Evolutionary conservation across 108 stramenopile genomes (phyloP).

Genomic region (Fragilaria crotonensis): DNA sequence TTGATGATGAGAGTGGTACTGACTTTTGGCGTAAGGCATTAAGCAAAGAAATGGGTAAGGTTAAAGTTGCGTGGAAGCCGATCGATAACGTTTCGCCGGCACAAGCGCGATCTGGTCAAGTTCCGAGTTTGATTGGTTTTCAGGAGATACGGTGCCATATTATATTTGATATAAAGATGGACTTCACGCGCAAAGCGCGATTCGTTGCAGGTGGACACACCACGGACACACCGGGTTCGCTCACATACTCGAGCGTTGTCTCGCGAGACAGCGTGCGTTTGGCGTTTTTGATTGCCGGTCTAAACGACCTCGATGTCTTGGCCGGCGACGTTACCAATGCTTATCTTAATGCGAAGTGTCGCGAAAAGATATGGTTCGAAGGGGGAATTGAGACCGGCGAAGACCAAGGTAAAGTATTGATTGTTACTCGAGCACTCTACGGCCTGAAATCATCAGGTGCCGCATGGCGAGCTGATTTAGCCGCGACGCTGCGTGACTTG

Average conservation of each 20-base stretch:
- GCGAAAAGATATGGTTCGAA: slow-evolving; percentile 19
- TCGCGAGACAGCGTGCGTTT: neutral
- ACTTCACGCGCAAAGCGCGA: slow-evolving; percentile 31
- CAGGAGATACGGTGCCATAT: slow-evolving; percentile 26
- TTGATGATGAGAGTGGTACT: slow-evolving; percentile 30
- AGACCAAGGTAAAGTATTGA: too few relatives aligned
- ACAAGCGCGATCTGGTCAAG: too few relatives aligned
- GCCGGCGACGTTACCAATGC: slow-evolving; percentile 21
- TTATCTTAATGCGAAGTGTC: slow-evolving; percentile 30
- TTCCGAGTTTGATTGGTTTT: slow-evolving; percentile 13
- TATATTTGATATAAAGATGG: slow-evolving; percentile 41
- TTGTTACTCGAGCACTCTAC: slow-evolving; percentile 3
- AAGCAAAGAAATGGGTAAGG: slow-evolving; percentile 36
- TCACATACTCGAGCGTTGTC: slow-evolving; percentile 17
- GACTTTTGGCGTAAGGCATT: too few relatives aligned
- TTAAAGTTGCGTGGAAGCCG: slow-evolving; percentile 24
- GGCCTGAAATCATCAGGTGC: slow-evolving; percentile 12
- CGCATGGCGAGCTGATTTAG: slow-evolving; percentile 14
- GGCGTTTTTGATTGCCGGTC: neutral
- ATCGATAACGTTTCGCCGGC: too few relatives aligned
- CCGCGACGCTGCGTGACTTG: neutral
- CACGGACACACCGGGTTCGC: slow-evolving; percentile 13
- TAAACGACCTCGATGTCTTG: slow-evolving; percentile 11
- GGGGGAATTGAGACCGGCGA: slow-evolving; percentile 34
- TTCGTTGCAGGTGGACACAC: slow-evolving; percentile 44